phyloP scores from a whole-genome alignment of 2,329 filamentous ascomycete genomes.

The Penicillium crustosum region DNA sequence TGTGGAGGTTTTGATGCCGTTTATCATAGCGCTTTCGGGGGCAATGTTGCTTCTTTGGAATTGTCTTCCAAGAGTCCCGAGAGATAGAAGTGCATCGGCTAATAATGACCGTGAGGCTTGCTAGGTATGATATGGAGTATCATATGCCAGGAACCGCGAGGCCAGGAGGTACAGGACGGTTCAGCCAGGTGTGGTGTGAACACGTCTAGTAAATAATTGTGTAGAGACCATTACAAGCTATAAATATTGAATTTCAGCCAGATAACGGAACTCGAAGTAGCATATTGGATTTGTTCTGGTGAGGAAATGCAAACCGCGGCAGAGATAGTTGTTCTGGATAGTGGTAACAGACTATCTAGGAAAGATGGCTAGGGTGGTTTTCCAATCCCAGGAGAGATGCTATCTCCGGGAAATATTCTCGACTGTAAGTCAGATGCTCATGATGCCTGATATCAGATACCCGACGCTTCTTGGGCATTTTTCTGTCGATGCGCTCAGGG shows the following conservation, averaged over 20 bases:
- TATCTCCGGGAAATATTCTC: no score
- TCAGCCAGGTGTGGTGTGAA: background rate
- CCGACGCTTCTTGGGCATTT: no score
- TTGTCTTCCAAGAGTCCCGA: background rate
- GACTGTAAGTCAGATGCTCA: no score
- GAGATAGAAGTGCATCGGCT: background rate
- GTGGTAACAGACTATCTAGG: no score
- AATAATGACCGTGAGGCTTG: background rate
- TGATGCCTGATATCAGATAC: no score
- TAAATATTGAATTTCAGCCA: background rate
- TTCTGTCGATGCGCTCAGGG: no score
- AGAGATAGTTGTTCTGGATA: no score
- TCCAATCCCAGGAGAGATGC: no score
- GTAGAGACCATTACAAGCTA: background rate
- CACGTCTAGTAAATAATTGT: background rate
- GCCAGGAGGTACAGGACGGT: background rate
- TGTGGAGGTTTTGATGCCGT: slow-evolving; percentile 60
- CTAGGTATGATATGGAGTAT: background rate
- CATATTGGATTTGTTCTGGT: no score
- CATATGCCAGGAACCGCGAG: background rate
- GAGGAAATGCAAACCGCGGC: no score
- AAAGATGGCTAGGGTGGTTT: no score
- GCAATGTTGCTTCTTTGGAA: slow-evolving; percentile 54
- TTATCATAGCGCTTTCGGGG: slow-evolving; percentile 56
- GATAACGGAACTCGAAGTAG: background rate